Base-by-base conservation (phyloP, 441 rosid species). In the Geranium incanum region DNA sequence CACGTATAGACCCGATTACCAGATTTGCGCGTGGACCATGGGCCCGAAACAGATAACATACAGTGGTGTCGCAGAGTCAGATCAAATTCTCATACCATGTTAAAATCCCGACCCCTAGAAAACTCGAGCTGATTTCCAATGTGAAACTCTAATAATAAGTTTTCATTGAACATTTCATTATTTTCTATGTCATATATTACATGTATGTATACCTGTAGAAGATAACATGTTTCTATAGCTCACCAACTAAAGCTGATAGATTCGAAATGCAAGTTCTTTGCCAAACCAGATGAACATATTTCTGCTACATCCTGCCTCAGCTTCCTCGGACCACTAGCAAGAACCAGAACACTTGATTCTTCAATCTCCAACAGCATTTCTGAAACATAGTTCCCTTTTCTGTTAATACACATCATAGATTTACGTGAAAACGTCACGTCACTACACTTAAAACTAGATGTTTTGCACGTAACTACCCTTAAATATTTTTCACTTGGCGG, bases 311-410 rank as follows among this genome's bases (percentile, higher is more conserved):
- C 79, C 38, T 65, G 79, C 52, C 79, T 78, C 77, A 78, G 68
- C 64, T 68, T 68, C 66, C 38, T 69, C 5, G 97, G 97, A 45
- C 99, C 99, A 59, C 85, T 81, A 71, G 69, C 93, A 45, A 93
- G 78, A 55, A 91, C 90, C 62, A 92, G 94, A 23, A 86, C 82
- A 36, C 86, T 87, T 4, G 84, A 78, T 75, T 80, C 94, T 71
- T 79, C 66, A 73, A 78, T 70, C 1, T 81, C 89, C 19, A 71
- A 60, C 36, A 86, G 48, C 50, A 88, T 67, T 37, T 75, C 92
- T 88, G 80, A 71, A 74, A 18, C 1, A 50, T n/a, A 48, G 2
- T 4, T 12, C 2, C 57, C 0, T 48, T 48, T 48, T 48, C 0
- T 1, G 16, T 48, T 48, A 48, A 13, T 12, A 48, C 16, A 12